A percentile compares a stretch with the other conserved stretches of the same genome.
phyloP scores from a whole-genome alignment of 1,284 basidiomycete species.

The Cryptococcus floricola region DNA sequence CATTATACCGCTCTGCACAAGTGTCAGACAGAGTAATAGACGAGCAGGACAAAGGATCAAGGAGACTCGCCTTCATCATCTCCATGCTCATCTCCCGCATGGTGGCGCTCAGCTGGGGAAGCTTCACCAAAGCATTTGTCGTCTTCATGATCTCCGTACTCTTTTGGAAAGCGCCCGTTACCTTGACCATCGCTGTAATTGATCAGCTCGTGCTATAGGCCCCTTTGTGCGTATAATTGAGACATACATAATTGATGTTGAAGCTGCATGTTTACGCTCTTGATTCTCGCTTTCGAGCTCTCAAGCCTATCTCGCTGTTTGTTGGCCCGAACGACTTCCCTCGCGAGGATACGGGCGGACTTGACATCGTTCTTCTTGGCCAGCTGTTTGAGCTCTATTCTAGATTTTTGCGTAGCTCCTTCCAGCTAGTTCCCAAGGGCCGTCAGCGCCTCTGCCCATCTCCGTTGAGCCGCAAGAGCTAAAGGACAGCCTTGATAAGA shows the following conservation, averaged over 20 bases:
- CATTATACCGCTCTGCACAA: conserved; percentile 75
- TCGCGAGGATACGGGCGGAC: conserved; percentile 84
- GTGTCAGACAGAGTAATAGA: not conserved
- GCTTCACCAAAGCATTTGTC: conserved; percentile 83
- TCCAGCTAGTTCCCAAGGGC: conserved; percentile 64
- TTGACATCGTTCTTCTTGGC: conserved; percentile 89
- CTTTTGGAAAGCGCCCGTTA: conserved; percentile 93
- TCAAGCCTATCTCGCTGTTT: conserved; percentile 92
- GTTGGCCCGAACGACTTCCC: conserved; percentile 88
- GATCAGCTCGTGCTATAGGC: not conserved
- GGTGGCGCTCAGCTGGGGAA: conserved; percentile 84
- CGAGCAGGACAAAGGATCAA: not conserved
- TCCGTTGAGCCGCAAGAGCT: not conserved
- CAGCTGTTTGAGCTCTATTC: conserved; percentile 78
- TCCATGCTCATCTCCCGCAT: conserved; percentile 99
- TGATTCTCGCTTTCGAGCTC: conserved; percentile 86
- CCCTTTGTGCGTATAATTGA: not conserved
- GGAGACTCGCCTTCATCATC: conserved; percentile 80
- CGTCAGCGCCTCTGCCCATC: not conserved
- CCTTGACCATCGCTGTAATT: conserved; percentile 85
- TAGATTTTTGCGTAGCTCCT: conserved; percentile 72
- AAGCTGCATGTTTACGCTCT: conserved; percentile 86
- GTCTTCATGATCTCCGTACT: conserved; percentile 99
- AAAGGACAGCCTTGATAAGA: not conserved
- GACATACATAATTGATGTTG: conserved; percentile 84